phyloP scores from a whole-genome alignment of 192 early-diverging fungal species.

The Rhizophagus sp. region DNA sequence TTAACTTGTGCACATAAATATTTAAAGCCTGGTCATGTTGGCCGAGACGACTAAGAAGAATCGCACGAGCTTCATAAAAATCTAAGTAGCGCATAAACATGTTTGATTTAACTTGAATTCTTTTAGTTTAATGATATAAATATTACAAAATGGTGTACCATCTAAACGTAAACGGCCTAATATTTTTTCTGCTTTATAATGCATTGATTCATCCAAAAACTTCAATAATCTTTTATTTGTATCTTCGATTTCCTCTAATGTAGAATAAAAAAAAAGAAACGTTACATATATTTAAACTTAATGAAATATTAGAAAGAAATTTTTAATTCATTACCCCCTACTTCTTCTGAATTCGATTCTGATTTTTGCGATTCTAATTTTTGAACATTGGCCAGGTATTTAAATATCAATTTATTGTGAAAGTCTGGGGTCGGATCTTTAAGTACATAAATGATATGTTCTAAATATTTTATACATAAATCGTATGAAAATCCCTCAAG shows the following conservation, averaged over 20 bases:
- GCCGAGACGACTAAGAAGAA: slow-evolving; percentile 78
- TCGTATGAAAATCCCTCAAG: slow-evolving; percentile 66
- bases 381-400: slow-evolving; percentile 73
- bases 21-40: slow-evolving; percentile 84
- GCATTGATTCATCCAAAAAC: slow-evolving; percentile 70
- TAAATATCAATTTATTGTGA: slow-evolving; percentile 79
- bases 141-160: slow-evolving; percentile 39
- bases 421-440: slow-evolving; percentile 66
- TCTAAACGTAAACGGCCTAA: slow-evolving; percentile 74
- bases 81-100: slow-evolving; percentile 38
- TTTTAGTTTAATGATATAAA: neutral
- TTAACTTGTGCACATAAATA: slow-evolving; percentile 80
- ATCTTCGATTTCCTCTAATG: slow-evolving; percentile 26
- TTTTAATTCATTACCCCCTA: neutral
- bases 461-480: slow-evolving; percentile 75
- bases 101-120: neutral
- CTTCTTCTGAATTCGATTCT: slow-evolving; percentile 30
- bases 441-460: slow-evolving; percentile 76
- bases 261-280: neutral
- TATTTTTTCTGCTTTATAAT: slow-evolving; percentile 77
- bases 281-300: neutral
- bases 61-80: slow-evolving; percentile 79
- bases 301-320: slow-evolving; percentile 11
- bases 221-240: slow-evolving; percentile 49
- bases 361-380: slow-evolving; percentile 33